phyloP scores from a whole-genome alignment of 139 green algal species.

The Mesotaenium endlicherianum region DNA sequence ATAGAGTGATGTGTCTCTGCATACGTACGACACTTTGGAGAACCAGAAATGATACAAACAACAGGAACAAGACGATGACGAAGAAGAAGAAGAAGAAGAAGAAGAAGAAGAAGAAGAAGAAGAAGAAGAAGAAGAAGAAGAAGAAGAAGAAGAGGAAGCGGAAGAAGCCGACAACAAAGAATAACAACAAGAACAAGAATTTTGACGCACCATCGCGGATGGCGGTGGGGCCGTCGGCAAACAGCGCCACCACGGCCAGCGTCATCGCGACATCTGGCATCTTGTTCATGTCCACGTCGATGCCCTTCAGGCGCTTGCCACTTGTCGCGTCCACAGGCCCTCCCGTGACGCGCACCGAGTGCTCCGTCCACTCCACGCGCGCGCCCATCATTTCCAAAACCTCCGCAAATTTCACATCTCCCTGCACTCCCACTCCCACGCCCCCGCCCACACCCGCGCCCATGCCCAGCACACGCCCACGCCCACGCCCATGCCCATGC shows the following conservation, averaged over 20 bases:
- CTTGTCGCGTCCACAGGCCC: slow-evolving; percentile 23
- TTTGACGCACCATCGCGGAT: slow-evolving; percentile 76
- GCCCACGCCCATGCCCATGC: too few relatives aligned
- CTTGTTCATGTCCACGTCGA: slow-evolving; percentile 98
- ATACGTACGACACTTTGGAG: too few relatives aligned
- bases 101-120: neutral
- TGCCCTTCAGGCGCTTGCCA: slow-evolving; percentile 68
- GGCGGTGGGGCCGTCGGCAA: slow-evolving; percentile 82
- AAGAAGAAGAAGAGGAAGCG: neutral
- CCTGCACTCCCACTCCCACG: slow-evolving; percentile 42
- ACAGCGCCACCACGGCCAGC: slow-evolving; percentile 89
- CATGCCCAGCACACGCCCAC: too few relatives aligned
- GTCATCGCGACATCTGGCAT: slow-evolving; percentile 99
- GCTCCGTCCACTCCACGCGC: slow-evolving; percentile 83
- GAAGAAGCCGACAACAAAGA: neutral
- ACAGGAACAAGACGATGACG: neutral
- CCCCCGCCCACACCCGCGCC: too few relatives aligned
- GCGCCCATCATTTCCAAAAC: slow-evolving; percentile 97
- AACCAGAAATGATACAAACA: neutral
- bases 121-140: neutral
- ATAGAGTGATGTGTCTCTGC: too few relatives aligned
- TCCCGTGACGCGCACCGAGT: slow-evolving; percentile 91
- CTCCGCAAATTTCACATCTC: slow-evolving; percentile 90
- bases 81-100: neutral
- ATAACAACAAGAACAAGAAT: neutral